phyloP scores from a whole-genome alignment of 2,329 filamentous ascomycete genomes.

The Beauveria asiatica region DNA sequence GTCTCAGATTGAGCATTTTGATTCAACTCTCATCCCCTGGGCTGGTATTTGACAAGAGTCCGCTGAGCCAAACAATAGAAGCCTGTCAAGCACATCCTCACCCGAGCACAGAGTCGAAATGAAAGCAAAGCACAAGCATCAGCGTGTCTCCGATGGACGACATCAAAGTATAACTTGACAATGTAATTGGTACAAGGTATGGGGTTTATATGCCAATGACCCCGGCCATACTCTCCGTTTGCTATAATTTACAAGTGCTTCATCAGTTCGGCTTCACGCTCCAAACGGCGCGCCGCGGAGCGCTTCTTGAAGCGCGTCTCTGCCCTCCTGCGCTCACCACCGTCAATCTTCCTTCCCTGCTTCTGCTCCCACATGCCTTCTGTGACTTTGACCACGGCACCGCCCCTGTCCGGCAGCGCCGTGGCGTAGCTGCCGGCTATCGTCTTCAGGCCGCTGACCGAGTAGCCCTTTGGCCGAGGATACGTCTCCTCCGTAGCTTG shows the following conservation, averaged over 20 bases:
- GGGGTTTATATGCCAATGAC: neutral
- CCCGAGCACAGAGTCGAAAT: neutral
- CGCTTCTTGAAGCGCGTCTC: conserved; percentile 83
- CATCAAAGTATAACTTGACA: neutral
- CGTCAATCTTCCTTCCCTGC: conserved; percentile 85
- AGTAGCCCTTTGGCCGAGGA: conserved; percentile 39
- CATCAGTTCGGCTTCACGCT: conserved; percentile 36
- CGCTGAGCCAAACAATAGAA: too few species aligned
- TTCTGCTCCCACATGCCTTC: conserved; percentile 93
- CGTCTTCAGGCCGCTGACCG: conserved; percentile 56
- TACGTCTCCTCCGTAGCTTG: conserved; percentile 13
- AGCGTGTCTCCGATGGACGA: too few species aligned
- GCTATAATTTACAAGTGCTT: conserved; percentile 21
- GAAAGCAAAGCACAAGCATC: neutral
- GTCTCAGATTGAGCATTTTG: too few species aligned
- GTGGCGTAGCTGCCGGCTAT: conserved; percentile 70
- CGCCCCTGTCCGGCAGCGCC: conserved; percentile 55
- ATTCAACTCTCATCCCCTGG: too few species aligned
- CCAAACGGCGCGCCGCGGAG: conserved; percentile 68
- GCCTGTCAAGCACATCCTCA: too few species aligned
- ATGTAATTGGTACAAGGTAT: conserved; percentile 7
- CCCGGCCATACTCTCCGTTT: neutral
- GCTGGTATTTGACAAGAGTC: too few species aligned
- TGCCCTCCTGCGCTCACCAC: conserved; percentile 82
- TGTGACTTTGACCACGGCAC: conserved; percentile 58